Conservation (phyloP, 2,329 filamentous ascomycete genomes). For the Neurospora crassa region DNA sequence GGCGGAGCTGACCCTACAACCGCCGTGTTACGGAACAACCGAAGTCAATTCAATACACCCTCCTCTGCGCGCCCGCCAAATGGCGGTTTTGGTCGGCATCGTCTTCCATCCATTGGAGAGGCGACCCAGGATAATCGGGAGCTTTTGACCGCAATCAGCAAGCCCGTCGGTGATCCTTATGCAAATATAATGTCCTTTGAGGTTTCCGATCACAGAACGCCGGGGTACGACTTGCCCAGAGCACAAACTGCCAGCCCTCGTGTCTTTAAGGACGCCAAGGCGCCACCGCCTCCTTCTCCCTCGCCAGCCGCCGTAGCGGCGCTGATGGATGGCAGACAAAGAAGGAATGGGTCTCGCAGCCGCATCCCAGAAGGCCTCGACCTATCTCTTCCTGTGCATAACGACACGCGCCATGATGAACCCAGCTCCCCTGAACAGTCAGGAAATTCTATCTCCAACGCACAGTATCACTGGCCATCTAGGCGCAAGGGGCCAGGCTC, state of each 20-base stretch:
- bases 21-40: slow-evolving; percentile 58
- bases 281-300: slow-evolving; percentile 52
- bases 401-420: slow-evolving; percentile 40
- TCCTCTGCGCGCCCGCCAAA: slow-evolving; percentile 56
- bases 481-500: slow-evolving; percentile 46
- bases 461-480: slow-evolving; percentile 45
- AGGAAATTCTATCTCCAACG: slow-evolving; percentile 34
- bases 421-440: slow-evolving; percentile 49
- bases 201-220: background rate
- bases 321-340: slow-evolving; percentile 49
- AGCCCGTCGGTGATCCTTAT: slow-evolving; percentile 20
- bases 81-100: slow-evolving; percentile 45
- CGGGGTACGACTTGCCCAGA: slow-evolving; percentile 40
- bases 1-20: slow-evolving; percentile 56
- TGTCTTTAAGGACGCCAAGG: slow-evolving; percentile 39
- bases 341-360: slow-evolving; percentile 63
- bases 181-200: slow-evolving; percentile 18
- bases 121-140: slow-evolving; percentile 34
- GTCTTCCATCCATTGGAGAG: slow-evolving; percentile 73
- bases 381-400: slow-evolving; percentile 54
- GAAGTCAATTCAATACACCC: slow-evolving; percentile 60
- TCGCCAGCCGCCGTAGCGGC: slow-evolving; percentile 53
- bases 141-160: slow-evolving; percentile 11
- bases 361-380: slow-evolving; percentile 64
- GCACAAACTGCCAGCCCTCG: slow-evolving; percentile 56